Conservation (phyloP, 148 eudicot species). For the Pouteria glomerata region DNA sequence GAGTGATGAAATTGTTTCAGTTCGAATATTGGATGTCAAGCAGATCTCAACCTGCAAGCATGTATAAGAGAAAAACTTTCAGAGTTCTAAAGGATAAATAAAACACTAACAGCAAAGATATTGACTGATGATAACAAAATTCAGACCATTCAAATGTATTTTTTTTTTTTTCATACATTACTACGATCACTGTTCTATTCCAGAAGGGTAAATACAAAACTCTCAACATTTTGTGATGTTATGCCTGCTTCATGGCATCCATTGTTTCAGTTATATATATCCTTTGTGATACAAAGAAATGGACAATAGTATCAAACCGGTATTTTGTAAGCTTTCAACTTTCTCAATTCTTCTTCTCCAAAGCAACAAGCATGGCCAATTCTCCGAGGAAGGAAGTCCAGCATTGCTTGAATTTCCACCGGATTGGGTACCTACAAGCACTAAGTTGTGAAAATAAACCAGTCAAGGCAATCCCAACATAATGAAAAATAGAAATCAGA, state of each 20-base stretch:
- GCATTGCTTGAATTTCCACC: constrained; percentile 81
- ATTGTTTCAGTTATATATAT: neutral
- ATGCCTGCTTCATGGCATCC: neutral
- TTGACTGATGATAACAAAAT: neutral
- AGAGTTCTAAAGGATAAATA: constrained; percentile 6
- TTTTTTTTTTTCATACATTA: neutral
- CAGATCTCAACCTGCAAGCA: constrained; percentile 90
- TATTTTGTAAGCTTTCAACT: constrained; percentile 54
- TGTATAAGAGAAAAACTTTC: constrained; percentile 2
- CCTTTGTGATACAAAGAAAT: neutral
- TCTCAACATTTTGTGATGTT: too few relatives aligned
- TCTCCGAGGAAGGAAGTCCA: constrained; percentile 79
- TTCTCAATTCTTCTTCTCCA: constrained; percentile 77
- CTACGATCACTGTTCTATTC: neutral
- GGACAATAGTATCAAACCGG: constrained; percentile 47
- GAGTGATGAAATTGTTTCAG: constrained; percentile 64
- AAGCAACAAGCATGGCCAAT: constrained; percentile 97
- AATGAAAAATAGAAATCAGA: neutral
- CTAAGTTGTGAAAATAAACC: constrained; percentile 34
- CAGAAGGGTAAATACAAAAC: neutral
- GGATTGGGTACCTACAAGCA: constrained; percentile 85
- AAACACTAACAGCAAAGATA: too few relatives aligned
- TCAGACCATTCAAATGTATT: neutral
- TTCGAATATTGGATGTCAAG: constrained; percentile 89
- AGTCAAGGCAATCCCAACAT: constrained; percentile 26